Conservation (phyloP, 2,329 filamentous ascomycete species). For the Pseudogymnoascus sp. region DNA sequence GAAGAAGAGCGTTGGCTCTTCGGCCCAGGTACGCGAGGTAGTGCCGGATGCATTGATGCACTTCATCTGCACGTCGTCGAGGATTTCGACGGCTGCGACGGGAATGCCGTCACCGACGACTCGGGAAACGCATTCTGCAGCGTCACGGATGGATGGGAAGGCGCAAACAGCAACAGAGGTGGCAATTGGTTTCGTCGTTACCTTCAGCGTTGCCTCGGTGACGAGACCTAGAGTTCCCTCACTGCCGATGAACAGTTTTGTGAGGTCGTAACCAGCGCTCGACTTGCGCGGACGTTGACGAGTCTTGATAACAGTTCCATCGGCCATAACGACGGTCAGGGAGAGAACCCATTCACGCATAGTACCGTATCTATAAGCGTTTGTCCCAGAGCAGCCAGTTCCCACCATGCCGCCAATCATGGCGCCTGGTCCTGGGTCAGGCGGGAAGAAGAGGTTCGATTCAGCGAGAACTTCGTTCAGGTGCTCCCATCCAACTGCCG, state of each 20-base stretch:
- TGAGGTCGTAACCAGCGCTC: constrained; percentile 86
- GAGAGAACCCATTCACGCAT: constrained; percentile 92
- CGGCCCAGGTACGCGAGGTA: constrained; percentile 59
- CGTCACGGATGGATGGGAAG: constrained; percentile 40
- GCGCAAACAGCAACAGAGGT: constrained; percentile 70
- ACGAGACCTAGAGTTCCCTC: constrained; percentile 88
- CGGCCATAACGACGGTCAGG: constrained; percentile 79
- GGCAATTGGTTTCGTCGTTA: constrained; percentile 70
- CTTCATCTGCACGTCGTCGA: constrained; percentile 84
- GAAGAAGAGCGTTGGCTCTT: constrained; percentile 73
- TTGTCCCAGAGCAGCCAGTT: constrained; percentile 68
- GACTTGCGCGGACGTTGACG: constrained; percentile 81
- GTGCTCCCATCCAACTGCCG: constrained; percentile 76
- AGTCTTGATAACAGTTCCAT: constrained; percentile 85
- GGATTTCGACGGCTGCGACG: constrained; percentile 83
- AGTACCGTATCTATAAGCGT: constrained; percentile 85
- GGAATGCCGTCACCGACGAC: constrained; percentile 76
- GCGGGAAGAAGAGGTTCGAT: constrained; percentile 80
- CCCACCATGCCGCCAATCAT: constrained; percentile 88
- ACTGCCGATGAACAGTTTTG: constrained; percentile 78
- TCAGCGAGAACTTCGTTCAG: constrained; percentile 69
- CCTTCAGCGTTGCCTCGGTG: constrained; percentile 81
- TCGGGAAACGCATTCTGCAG: constrained; percentile 58
- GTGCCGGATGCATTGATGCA: constrained; percentile 57
- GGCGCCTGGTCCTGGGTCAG: constrained; percentile 81